Conservation (phyloP, 441 rosid species). For the Corymbia citriodora region DNA sequence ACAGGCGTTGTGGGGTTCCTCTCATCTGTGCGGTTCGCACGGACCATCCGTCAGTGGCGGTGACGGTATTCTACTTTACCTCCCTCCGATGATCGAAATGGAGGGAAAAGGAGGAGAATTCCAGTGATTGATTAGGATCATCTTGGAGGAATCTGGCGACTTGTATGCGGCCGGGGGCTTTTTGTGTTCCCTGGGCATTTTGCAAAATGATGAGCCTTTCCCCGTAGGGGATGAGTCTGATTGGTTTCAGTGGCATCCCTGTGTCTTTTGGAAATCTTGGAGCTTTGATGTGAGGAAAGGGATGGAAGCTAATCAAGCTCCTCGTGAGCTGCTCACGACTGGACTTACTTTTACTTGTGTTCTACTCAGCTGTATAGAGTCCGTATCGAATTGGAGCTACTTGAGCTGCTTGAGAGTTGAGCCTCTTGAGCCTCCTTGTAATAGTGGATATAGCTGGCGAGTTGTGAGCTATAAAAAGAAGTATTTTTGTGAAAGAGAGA, state of each 20-base stretch:
- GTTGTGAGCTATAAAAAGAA: neutral
- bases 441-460: neutral
- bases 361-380: neutral
- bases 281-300: neutral
- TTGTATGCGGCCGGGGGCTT: neutral
- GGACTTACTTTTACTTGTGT: accelerated
- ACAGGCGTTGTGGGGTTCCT: neutral
- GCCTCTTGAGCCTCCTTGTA: accelerated
- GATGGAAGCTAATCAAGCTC: accelerated
- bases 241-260: neutral
- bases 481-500: neutral
- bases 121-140: neutral
- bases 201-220: neutral
- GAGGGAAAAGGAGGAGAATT: neutral
- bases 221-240: neutral
- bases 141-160: neutral
- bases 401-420: neutral
- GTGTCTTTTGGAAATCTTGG: neutral
- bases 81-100: neutral
- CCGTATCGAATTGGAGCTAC: accelerated
- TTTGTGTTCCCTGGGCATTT: neutral
- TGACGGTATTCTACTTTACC: neutral
- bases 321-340: neutral
- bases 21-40: neutral
- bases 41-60: neutral